A percentile compares a stretch with the other conserved stretches of the same genome.
These are phyloP conservation scores for Bipolaris sorokiniana DNA, from an alignment of 2,329 filamentous ascomycete species.

Conservation along the genomic window DNA sequence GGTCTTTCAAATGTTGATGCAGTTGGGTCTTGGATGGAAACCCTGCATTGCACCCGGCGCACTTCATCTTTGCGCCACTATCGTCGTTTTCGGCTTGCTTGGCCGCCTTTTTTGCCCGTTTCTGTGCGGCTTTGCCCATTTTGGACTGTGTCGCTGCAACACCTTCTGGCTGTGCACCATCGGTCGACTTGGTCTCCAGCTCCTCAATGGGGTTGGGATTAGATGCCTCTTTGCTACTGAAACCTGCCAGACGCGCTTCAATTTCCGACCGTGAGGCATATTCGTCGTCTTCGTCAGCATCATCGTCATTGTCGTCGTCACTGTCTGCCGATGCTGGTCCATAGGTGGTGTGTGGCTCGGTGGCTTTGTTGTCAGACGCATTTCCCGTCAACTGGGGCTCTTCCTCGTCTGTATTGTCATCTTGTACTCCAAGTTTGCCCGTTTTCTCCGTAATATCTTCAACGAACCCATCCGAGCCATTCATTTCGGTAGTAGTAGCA, in stretches of 20 bases:
- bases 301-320: slow-evolving; percentile 32
- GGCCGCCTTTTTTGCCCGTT: slow-evolving; percentile 55
- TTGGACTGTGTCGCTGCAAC: slow-evolving; percentile 38
- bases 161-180: slow-evolving; percentile 7
- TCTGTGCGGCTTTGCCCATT: slow-evolving; percentile 57
- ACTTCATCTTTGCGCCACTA: slow-evolving; percentile 63
- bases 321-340: slow-evolving; percentile 14
- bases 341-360: not conserved
- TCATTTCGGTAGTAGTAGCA: slow-evolving; percentile 18
- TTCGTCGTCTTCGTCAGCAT: slow-evolving; percentile 43
- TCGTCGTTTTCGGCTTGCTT: slow-evolving; percentile 44
- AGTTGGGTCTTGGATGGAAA: slow-evolving; percentile 78
- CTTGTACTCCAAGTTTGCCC: slow-evolving; percentile 21
- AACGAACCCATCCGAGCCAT: slow-evolving; percentile 49
- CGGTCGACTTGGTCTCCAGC: slow-evolving; percentile 9
- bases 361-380: not conserved
- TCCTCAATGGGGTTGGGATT: slow-evolving; percentile 8
- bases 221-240: slow-evolving; percentile 15
- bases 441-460: slow-evolving; percentile 27
- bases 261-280: slow-evolving; percentile 48
- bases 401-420: slow-evolving; percentile 20
- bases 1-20: slow-evolving; percentile 73
- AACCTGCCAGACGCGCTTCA: slow-evolving; percentile 41
- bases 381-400: slow-evolving; percentile 8
- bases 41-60: slow-evolving; percentile 75